phyloP scores from a whole-genome alignment of 352 stramenopile species.

The Globisporangium recalcitrans region DNA sequence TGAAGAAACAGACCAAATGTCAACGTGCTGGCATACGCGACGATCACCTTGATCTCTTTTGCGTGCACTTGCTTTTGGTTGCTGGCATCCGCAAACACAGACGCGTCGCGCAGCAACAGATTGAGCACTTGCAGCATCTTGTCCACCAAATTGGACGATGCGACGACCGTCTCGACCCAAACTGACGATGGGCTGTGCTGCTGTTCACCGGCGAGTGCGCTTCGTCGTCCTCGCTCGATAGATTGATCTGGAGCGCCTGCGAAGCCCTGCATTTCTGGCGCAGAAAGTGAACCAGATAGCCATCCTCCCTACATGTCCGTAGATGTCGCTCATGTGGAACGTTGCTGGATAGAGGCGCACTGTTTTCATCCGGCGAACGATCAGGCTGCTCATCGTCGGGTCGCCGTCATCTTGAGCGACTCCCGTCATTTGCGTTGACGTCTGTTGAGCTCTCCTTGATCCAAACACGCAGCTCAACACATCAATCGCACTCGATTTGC shows the following conservation, averaged over 20 bases:
- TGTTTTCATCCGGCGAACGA: constrained; percentile 20
- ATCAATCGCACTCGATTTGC: constrained; percentile 56
- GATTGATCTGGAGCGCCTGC: neutral
- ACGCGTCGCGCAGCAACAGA: constrained; percentile 32
- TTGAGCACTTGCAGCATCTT: constrained; percentile 43
- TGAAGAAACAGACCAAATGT: constrained; percentile 30
- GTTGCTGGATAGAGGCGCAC: constrained; percentile 39
- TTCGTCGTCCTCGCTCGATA: neutral
- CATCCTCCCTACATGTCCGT: constrained; percentile 50
- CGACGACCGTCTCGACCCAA: neutral
- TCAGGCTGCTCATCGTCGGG: neutral
- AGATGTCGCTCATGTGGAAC: constrained; percentile 42
- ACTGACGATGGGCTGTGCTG: neutral
- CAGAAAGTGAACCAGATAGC: constrained; percentile 53
- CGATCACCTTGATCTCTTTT: constrained; percentile 28
- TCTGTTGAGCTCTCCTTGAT: constrained; percentile 6
- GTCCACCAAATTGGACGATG: constrained; percentile 28
- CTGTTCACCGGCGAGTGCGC: neutral
- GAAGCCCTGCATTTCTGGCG: constrained; percentile 31
- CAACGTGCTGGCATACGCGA: constrained; percentile 33
- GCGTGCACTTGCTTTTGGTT: constrained; percentile 8
- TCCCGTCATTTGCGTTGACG: neutral
- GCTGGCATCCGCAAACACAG: constrained; percentile 15
- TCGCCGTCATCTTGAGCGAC: neutral
- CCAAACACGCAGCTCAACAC: constrained; percentile 30